Conservation (phyloP, 2,329 filamentous ascomycete genomes). For the Aspergillus pseudonomiae region DNA sequence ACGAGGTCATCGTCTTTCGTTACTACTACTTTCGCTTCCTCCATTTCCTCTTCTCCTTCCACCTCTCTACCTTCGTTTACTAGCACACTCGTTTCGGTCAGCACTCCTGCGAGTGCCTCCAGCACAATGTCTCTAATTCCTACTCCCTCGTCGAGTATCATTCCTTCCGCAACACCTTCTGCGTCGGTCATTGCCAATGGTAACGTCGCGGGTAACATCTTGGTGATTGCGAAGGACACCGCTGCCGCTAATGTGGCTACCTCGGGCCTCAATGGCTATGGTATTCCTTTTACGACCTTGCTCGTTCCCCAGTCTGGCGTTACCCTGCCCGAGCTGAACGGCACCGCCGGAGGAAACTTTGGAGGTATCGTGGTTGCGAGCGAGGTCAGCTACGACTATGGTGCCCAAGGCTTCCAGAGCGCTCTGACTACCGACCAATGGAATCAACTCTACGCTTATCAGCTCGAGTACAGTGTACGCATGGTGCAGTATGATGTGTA, state of each 20-base stretch:
- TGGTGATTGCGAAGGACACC: conserved; percentile 59
- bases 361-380: conserved; percentile 61
- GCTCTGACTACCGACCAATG: conserved; percentile 61
- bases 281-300: conserved; percentile 61
- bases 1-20: conserved; percentile 14
- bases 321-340: conserved; percentile 56
- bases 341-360: conserved; percentile 57
- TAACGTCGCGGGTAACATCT: conserved; percentile 48
- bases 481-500: conserved; percentile 64
- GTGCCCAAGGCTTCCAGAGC: conserved; percentile 49
- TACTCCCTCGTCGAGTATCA: conserved; percentile 10
- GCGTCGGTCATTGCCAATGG: conserved; percentile 24
- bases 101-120: conserved; percentile 11
- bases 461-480: conserved; percentile 59
- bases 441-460: conserved; percentile 60
- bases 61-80: conserved; percentile 12
- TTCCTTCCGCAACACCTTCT: conserved; percentile 21
- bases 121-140: conserved; percentile 29
- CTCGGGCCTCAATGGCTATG: conserved; percentile 62
- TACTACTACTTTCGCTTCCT: conserved; percentile 1
- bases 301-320: conserved; percentile 58
- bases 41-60: conserved; percentile 12
- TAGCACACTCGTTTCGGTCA: conserved; percentile 8
- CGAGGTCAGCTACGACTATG: conserved; percentile 60
- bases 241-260: conserved; percentile 53